Conservation (phyloP, 331 rosid species). For the Spiraea crenata region DNA sequence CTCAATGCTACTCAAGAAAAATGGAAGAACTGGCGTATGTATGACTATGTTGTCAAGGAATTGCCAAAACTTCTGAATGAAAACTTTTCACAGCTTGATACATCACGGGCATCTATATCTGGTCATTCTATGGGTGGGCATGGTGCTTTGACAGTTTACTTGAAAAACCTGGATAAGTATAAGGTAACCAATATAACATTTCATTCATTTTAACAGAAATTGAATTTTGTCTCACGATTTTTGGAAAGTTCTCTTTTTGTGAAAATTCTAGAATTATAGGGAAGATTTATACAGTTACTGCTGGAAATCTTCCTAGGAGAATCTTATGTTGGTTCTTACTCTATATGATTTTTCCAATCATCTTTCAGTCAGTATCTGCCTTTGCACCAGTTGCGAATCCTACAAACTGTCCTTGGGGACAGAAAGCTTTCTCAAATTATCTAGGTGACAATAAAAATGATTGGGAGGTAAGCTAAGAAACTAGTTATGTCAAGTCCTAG, state of each 20-base stretch:
- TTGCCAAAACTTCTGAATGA: constrained; percentile 71
- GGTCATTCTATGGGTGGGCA: constrained; percentile 99
- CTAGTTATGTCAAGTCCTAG: constrained; percentile 3
- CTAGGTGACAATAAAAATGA: constrained; percentile 68
- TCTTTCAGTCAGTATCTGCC: constrained; percentile 79
- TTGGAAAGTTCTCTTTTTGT: neutral
- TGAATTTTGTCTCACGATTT: neutral
- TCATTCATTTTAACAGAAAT: neutral
- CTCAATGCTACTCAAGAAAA: constrained; percentile 91
- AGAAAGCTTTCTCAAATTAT: constrained; percentile 88
- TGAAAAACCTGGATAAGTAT: constrained; percentile 77
- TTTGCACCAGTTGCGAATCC: constrained; percentile 84
- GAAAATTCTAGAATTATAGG: neutral
- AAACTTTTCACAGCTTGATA: constrained; percentile 75
- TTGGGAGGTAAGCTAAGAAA: constrained; percentile 71
- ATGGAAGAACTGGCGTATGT: constrained; percentile 99
- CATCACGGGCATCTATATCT: constrained; percentile 72
- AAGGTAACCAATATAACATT: constrained; percentile 45
- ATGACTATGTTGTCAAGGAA: constrained; percentile 89
- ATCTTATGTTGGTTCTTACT: neutral
- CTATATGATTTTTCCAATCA: neutral
- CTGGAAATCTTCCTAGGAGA: neutral
- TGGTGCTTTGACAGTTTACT: constrained; percentile 87
- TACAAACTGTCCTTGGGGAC: constrained; percentile 84
- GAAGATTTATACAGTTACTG: neutral